Conservation (phyloP, 129 eudicot genomes). For the Lonicera japonica region DNA sequence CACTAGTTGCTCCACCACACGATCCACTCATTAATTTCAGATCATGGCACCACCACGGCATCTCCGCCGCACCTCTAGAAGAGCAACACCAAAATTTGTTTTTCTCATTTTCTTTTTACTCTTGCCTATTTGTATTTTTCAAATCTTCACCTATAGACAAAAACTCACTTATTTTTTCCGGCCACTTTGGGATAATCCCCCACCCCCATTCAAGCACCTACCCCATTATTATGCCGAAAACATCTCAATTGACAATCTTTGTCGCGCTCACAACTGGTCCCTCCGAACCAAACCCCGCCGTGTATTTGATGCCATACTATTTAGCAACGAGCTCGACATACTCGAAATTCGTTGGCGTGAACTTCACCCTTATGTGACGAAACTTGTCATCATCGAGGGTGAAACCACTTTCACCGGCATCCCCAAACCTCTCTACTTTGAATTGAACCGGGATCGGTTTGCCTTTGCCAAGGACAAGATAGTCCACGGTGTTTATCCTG, state of each 20-base stretch:
- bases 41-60: conserved; percentile 44
- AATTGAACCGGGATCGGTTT: conserved; percentile 54
- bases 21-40: conserved; percentile 2
- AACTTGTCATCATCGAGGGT: conserved; percentile 75
- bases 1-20: conserved; percentile 10
- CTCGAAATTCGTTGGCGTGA: conserved; percentile 89
- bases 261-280: too few species aligned
- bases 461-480: conserved; percentile 55
- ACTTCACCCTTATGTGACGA: conserved; percentile 65
- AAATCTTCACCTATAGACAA: conserved; percentile 38
- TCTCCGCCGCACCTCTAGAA: conserved; percentile 28
- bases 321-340: conserved; percentile 82
- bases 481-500: conserved; percentile 60
- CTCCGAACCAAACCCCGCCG: too few species aligned
- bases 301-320: conserved; percentile 75
- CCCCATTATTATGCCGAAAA: too few species aligned
- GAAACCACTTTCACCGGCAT: conserved; percentile 88
- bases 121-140: conserved; percentile 32
- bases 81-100: conserved; percentile 28
- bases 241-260: too few species aligned
- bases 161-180: conserved; percentile 81
- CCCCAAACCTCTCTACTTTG: conserved; percentile 67
- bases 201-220: conserved; percentile 51
- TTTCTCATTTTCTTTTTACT: conserved; percentile 36
- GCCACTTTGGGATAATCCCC: conserved; percentile 95